A percentile compares a stretch with the other conserved stretches of the same genome.
Conservation (phyloP, 371 early-diverging fungal genomes). For the Cokeromyces recurvatus region DNA sequence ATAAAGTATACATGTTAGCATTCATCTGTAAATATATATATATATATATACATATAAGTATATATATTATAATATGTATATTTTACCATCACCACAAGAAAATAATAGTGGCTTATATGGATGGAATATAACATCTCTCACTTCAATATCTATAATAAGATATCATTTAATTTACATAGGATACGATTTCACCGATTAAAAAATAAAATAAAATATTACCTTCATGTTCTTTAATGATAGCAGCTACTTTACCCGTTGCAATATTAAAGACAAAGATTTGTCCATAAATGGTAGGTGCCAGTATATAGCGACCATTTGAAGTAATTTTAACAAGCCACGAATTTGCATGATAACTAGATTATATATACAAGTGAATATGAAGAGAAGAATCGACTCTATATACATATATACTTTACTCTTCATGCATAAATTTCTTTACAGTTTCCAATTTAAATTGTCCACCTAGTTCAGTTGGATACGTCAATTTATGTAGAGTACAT, state of each 20-base stretch:
- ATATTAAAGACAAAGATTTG: slow-evolving; percentile 80
- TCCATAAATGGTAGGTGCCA: slow-evolving; percentile 87
- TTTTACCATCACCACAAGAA: slow-evolving; percentile 81
- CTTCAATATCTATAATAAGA: slow-evolving; percentile 70
- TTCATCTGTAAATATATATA: too few relatives aligned
- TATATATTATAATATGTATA: neutral
- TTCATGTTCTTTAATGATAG: slow-evolving; percentile 74
- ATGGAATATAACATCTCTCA: slow-evolving; percentile 87
- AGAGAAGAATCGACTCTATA: neutral
- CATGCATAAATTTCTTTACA: slow-evolving; percentile 67
- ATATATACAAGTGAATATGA: neutral
- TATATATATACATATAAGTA: neutral
- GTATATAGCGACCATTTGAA: slow-evolving; percentile 78
- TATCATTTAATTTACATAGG: too few relatives aligned
- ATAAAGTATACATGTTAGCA: neutral
- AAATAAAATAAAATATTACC: slow-evolving; percentile 45
- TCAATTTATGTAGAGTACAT: slow-evolving; percentile 73
- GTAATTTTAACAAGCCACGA: slow-evolving; percentile 89
- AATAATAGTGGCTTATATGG: slow-evolving; percentile 73
- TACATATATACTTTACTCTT: slow-evolving; percentile 61
- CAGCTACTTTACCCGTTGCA: slow-evolving; percentile 66
- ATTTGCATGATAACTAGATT: slow-evolving; percentile 81
- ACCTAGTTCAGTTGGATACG: slow-evolving; percentile 67
- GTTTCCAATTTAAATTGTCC: slow-evolving; percentile 68
- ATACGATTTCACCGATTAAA: too few relatives aligned